Evolutionary conservation across 345 rosid genomes (phyloP).

Genomic region (Theobroma cacao): DNA sequence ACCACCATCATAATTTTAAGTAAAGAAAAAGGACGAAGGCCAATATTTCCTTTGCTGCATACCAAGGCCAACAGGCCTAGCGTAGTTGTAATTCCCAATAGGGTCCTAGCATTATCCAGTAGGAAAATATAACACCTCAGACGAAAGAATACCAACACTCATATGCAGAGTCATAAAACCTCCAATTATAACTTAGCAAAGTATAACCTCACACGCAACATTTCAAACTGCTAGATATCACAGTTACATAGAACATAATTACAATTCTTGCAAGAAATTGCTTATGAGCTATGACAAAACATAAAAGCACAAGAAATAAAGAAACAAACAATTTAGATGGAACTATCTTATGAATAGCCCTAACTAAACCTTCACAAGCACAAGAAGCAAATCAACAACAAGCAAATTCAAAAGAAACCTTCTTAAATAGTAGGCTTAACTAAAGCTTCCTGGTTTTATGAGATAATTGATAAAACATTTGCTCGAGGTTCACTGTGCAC

Average conservation of each 20-base stretch:
- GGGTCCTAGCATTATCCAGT: background rate
- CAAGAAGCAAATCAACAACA: background rate
- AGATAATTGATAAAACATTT: background rate
- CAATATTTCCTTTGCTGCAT: background rate
- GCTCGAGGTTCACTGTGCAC: background rate
- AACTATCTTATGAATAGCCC: background rate
- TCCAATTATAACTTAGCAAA: background rate
- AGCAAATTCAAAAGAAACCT: background rate
- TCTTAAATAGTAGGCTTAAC: background rate
- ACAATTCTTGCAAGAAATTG: background rate
- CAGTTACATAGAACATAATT: background rate
- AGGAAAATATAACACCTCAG: background rate
- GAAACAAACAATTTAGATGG: background rate
- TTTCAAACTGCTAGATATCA: conserved; percentile 3
- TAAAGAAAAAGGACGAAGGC: background rate
- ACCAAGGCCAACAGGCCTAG: background rate
- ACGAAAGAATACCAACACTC: background rate
- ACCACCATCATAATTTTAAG: background rate
- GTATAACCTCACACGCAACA: background rate
- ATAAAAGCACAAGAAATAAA: background rate
- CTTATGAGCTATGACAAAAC: background rate
- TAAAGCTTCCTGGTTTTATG: background rate
- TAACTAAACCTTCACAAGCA: background rate
- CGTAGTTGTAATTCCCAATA: background rate
- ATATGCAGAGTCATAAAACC: no score